Conservation (phyloP, 2,329 filamentous ascomycete genomes). For the Cryoendolithus antarcticus region DNA sequence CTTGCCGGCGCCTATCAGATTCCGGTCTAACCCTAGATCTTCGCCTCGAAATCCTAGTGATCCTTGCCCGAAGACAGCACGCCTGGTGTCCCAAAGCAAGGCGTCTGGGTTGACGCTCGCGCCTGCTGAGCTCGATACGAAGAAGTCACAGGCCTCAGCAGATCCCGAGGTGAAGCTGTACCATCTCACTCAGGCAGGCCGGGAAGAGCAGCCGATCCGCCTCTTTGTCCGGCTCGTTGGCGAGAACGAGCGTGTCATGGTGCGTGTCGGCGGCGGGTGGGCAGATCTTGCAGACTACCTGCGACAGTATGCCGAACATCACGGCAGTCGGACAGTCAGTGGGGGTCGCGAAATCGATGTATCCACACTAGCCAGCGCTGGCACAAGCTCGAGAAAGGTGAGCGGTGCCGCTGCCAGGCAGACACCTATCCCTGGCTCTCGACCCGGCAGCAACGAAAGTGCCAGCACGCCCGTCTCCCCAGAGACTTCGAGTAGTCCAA, state of each 20-base stretch:
- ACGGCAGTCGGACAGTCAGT: slow-evolving; percentile 57
- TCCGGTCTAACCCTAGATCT: slow-evolving; percentile 43
- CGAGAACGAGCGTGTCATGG: slow-evolving; percentile 92
- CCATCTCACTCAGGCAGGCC: slow-evolving; percentile 72
- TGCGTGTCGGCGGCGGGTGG: slow-evolving; percentile 96
- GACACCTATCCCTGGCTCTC: neutral
- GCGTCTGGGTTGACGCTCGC: slow-evolving; percentile 16
- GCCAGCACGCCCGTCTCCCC: neutral
- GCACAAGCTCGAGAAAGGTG: no score
- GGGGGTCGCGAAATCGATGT: slow-evolving; percentile 48
- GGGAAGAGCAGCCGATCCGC: slow-evolving; percentile 72
- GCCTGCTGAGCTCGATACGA: slow-evolving; percentile 24
- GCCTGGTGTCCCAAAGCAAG: slow-evolving; percentile 5
- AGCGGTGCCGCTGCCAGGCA: slow-evolving; percentile 11
- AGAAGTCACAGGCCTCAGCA: slow-evolving; percentile 9
- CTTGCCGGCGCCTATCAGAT: slow-evolving; percentile 53
- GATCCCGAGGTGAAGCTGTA: slow-evolving; percentile 72
- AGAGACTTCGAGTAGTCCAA: no score
- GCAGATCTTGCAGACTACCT: slow-evolving; percentile 91
- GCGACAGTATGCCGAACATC: slow-evolving; percentile 83
- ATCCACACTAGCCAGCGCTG: no score
- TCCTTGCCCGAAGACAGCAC: slow-evolving; percentile 9
- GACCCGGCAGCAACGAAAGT: neutral
- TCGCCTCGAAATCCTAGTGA: slow-evolving; percentile 9
- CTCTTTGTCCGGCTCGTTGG: slow-evolving; percentile 88